Evolutionary conservation across 2,329 filamentous ascomycete species (phyloP).

Genomic region (Talaromyces sp.): DNA sequence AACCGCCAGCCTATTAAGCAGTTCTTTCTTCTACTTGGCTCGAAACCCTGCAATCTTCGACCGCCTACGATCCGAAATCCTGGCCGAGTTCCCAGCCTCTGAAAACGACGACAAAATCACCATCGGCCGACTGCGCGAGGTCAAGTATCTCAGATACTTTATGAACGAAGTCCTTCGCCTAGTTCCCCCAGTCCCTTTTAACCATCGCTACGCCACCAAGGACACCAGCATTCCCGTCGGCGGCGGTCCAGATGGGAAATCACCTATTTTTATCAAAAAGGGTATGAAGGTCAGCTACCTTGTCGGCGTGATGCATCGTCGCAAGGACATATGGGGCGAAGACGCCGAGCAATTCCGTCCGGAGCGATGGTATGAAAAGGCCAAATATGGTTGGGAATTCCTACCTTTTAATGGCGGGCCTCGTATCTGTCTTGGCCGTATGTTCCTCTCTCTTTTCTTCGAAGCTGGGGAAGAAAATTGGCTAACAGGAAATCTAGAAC

Average conservation of each 20-base stretch:
- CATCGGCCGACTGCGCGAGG: slow-evolving; percentile 31
- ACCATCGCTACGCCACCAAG: slow-evolving; percentile 38
- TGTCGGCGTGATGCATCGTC: slow-evolving; percentile 66
- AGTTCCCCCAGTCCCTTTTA: slow-evolving; percentile 48
- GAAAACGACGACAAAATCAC: neutral
- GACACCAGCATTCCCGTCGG: slow-evolving; percentile 9
- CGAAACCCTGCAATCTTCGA: slow-evolving; percentile 31
- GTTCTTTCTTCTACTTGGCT: slow-evolving; percentile 41
- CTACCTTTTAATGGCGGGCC: slow-evolving; percentile 21
- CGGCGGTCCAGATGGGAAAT: slow-evolving; percentile 24
- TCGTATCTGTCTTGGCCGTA: slow-evolving; percentile 19
- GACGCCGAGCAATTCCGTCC: slow-evolving; percentile 44
- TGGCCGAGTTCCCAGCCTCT: slow-evolving; percentile 37
- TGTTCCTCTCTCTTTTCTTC: neutral
- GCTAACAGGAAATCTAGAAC: slow-evolving; percentile 7
- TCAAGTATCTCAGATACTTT: slow-evolving; percentile 31
- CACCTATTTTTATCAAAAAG: slow-evolving; percentile 61
- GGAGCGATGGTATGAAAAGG: slow-evolving; percentile 39
- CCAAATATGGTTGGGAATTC: slow-evolving; percentile 43
- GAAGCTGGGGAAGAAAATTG: neutral
- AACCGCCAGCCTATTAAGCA: slow-evolving; percentile 41
- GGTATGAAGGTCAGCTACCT: slow-evolving; percentile 62
- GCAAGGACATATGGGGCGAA: slow-evolving; percentile 43
- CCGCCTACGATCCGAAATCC: slow-evolving; percentile 36
- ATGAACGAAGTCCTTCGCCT: slow-evolving; percentile 35